Percentiles rank a stretch among this genome's conserved stretches.
These are phyloP conservation scores for Epichloe amarillans DNA, from an alignment of 2,329 filamentous ascomycete genomes.

Conservation along the genomic window DNA sequence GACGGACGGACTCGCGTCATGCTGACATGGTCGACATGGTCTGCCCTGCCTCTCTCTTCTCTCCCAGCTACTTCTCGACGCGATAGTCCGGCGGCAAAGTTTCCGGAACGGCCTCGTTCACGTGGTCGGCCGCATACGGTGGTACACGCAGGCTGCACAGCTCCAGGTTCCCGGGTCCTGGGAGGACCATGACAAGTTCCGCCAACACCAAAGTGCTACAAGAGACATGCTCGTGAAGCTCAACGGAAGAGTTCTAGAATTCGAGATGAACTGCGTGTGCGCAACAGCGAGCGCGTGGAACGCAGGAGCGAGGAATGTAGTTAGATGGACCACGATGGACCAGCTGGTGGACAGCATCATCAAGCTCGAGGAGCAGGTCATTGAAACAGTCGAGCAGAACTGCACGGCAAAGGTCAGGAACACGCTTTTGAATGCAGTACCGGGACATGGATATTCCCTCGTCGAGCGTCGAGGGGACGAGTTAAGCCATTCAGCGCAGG, in stretches of 20 bases:
- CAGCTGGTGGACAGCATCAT: conserved; percentile 14
- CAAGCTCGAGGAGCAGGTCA: conserved; percentile 15
- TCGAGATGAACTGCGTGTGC: conserved; percentile 27
- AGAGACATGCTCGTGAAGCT: conserved; percentile 15
- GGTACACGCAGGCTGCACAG: conserved; percentile 21
- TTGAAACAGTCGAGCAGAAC: conserved; percentile 11
- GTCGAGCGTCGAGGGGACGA: neutral
- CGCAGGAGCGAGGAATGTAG: conserved; percentile 22
- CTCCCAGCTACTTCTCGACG: conserved; percentile 21
- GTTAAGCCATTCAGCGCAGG: neutral
- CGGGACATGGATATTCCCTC: conserved; percentile 6
- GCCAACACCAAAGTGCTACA: conserved; percentile 9
- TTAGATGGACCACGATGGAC: conserved; percentile 20
- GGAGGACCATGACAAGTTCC: conserved; percentile 11
- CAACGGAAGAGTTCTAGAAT: conserved; percentile 21
- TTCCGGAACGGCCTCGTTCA: conserved; percentile 18
- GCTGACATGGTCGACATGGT: neutral
- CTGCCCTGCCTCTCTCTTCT: neutral
- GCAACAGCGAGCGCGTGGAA: conserved; percentile 25
- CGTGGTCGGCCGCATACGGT: conserved; percentile 19
- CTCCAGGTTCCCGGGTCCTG: conserved; percentile 13
- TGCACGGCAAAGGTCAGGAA: conserved; percentile 8
- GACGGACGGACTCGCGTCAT: neutral
- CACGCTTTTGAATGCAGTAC: conserved; percentile 8
- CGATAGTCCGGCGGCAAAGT: conserved; percentile 19